Evolutionary conservation across 2,329 filamentous ascomycete genomes (phyloP).

Genomic region (Penicillium italicum): DNA sequence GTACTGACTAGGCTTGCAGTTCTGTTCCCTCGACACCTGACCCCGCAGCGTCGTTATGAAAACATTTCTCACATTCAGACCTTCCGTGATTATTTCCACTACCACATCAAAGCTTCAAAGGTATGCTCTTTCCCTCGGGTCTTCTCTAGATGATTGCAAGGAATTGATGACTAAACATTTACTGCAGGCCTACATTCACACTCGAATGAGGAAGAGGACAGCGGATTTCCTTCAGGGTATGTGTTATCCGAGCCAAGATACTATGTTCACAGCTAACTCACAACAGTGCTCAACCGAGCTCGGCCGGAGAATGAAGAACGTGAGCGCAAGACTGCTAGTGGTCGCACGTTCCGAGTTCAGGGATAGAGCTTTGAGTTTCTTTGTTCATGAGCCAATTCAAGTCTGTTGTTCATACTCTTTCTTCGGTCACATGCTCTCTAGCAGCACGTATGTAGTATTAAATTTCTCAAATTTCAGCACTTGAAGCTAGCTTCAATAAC

Average conservation of each 20-base stretch:
- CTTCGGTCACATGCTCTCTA: neutral
- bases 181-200: conserved; percentile 85
- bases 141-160: neutral
- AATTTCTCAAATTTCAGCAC: no score
- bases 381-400: conserved; percentile 21
- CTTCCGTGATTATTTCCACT: conserved; percentile 99
- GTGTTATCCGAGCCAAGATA: conserved; percentile 20
- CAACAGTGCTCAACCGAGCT: conserved; percentile 83
- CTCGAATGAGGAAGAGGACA: conserved; percentile 93
- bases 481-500: no score
- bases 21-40: conserved; percentile 91
- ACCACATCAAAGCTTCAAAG: conserved; percentile 99
- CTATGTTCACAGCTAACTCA: conserved; percentile 33
- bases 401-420: neutral
- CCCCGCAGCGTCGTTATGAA: conserved; percentile 82
- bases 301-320: conserved; percentile 94
- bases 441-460: neutral
- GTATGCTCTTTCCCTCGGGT: conserved; percentile 36
- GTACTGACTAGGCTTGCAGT: conserved; percentile 52
- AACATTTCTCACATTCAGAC: conserved; percentile 99
- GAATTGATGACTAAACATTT: conserved; percentile 8
- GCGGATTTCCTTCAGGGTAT: conserved; percentile 96
- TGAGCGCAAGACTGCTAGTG: conserved; percentile 96
- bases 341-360: conserved; percentile 78
- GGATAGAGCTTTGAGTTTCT: conserved; percentile 31